Percentiles rank a stretch among this genome's conserved stretches.
These are phyloP conservation scores for Conticribra weissflogii DNA, from an alignment of 108 stramenopile genomes.

Conservation along the genomic window DNA sequence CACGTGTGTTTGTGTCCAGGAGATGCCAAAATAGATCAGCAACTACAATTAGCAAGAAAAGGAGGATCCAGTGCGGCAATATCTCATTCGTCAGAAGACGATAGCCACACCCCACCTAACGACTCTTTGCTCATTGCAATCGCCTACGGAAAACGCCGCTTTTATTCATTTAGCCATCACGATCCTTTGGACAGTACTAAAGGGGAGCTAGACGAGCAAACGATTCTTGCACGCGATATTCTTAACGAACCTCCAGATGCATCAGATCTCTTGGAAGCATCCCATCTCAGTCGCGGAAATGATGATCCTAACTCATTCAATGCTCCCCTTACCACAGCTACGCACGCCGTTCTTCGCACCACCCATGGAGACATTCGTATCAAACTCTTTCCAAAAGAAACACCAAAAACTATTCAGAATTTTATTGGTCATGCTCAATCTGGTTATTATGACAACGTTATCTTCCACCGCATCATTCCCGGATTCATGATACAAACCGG, in stretches of 20 bases:
- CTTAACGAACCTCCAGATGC: conserved; percentile 94
- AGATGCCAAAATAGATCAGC: conserved; percentile 90
- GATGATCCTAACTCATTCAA: conserved; percentile 27
- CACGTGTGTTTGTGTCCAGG: conserved; percentile 85
- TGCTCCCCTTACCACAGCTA: conserved; percentile 39
- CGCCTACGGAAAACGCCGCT: conserved; percentile 89
- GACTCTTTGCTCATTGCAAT: conserved; percentile 87
- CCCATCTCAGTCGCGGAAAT: conserved; percentile 31
- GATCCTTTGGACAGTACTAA: conserved; percentile 65
- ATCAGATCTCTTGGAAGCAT: conserved; percentile 67
- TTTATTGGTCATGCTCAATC: conserved; percentile 89
- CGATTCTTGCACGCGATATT: conserved; percentile 77
- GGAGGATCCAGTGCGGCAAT: conserved; percentile 55
- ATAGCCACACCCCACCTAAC: conserved; percentile 30
- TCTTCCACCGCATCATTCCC: conserved; percentile 96
- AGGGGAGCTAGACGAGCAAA: conserved; percentile 49
- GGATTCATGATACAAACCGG: conserved; percentile 98
- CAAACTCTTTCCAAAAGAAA: conserved; percentile 85
- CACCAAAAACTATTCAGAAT: conserved; percentile 95
- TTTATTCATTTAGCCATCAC: conserved; percentile 91
- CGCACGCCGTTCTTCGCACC: conserved; percentile 91
- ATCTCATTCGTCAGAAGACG: conserved; percentile 15
- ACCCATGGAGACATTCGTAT: conserved; percentile 96
- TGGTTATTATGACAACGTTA: conserved; percentile 97
- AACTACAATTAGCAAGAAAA: conserved; percentile 83